phyloP scores from a whole-genome alignment of 257 asterid genomes.

The Solanum paucissectum region DNA sequence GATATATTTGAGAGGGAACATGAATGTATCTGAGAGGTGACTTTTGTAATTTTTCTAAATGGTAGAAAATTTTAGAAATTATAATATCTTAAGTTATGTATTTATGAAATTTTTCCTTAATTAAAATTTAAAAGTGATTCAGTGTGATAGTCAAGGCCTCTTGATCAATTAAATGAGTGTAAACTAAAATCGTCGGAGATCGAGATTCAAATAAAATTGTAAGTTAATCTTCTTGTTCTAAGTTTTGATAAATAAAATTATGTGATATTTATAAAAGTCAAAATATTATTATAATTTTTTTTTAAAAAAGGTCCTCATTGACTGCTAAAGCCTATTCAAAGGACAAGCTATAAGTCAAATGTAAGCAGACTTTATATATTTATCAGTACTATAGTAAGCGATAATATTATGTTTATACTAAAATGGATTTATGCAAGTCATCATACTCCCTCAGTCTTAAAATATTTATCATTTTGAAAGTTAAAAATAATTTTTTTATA shows the following conservation, averaged over 20 bases:
- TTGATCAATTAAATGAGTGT: background rate
- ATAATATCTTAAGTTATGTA: too few species aligned
- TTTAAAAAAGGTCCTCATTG: background rate
- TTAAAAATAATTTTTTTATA: background rate
- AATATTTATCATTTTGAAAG: background rate
- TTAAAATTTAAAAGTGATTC: background rate
- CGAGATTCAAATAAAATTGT: too few species aligned
- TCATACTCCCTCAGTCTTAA: background rate
- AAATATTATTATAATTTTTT: background rate
- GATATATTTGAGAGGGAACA: too few species aligned
- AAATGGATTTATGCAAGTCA: background rate
- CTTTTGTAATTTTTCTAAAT: too few species aligned
- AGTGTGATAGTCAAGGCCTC: background rate
- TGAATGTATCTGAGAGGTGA: too few species aligned
- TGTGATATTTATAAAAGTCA: background rate
- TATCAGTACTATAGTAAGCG: background rate
- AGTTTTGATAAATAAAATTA: too few species aligned
- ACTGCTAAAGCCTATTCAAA: background rate
- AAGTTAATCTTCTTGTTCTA: too few species aligned
- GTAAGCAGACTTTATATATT: background rate
- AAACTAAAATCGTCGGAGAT: too few species aligned
- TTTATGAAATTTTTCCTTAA: background rate
- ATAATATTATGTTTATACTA: background rate
- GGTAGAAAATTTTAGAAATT: too few species aligned
- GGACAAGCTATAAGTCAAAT: background rate